Percentiles rank a stretch among this genome's conserved stretches.
Conservation (phyloP, 2,329 filamentous ascomycete genomes). For the Talaromyces amestolkiae region DNA sequence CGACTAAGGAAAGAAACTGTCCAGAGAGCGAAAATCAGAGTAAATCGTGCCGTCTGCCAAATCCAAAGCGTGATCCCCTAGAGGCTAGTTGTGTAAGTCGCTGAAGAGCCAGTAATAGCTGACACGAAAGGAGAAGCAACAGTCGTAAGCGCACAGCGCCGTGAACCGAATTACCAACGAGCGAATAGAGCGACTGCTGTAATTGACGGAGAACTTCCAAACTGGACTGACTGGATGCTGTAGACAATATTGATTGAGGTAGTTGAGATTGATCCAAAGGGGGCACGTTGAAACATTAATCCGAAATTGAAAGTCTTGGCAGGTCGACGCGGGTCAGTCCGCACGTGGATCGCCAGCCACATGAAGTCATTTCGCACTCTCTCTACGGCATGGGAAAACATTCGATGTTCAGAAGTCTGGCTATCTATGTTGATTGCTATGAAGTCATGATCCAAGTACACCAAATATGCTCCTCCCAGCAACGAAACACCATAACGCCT, state of each 20-base stretch:
- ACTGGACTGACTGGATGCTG: neutral
- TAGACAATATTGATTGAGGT: slow-evolving; percentile 6
- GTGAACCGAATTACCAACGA: slow-evolving; percentile 3
- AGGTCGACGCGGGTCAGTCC: neutral
- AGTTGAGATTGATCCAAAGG: slow-evolving; percentile 10
- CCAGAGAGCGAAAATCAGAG: neutral
- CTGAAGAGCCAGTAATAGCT: neutral
- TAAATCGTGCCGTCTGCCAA: neutral
- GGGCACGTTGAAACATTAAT: slow-evolving; percentile 17
- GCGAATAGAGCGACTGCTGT: neutral
- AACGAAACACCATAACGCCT: slow-evolving; percentile 1
- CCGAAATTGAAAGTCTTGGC: slow-evolving; percentile 17
- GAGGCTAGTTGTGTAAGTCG: neutral
- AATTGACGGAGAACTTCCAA: neutral
- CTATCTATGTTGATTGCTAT: neutral
- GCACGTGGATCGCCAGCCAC: slow-evolving; percentile 5
- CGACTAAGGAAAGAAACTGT: neutral
- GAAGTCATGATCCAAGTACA: neutral
- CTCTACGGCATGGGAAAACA: neutral
- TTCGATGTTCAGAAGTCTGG: neutral
- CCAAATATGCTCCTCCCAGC: neutral
- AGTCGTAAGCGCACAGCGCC: slow-evolving; percentile 12
- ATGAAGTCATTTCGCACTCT: neutral
- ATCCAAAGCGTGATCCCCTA: neutral
- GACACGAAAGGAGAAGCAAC: neutral